phyloP scores from a whole-genome alignment of 2,329 filamentous ascomycete species.

The Botrytis byssoidea region DNA sequence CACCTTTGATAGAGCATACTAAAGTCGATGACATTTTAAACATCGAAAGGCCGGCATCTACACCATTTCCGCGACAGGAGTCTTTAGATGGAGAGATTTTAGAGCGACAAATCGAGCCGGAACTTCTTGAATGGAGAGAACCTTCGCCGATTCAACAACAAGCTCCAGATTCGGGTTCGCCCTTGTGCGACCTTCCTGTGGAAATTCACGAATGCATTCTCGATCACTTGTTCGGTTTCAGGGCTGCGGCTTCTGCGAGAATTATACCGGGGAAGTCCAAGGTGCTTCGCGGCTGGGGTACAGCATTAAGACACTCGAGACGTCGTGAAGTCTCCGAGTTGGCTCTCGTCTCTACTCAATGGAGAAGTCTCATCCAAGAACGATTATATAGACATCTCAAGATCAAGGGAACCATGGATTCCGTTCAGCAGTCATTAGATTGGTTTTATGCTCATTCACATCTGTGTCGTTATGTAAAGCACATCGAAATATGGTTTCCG shows the following conservation, averaged over 20 bases:
- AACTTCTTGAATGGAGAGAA: not conserved
- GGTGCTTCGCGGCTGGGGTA: constrained; percentile 60
- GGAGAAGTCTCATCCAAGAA: constrained; percentile 67
- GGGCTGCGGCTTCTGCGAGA: constrained; percentile 60
- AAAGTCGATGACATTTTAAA: constrained; percentile 36
- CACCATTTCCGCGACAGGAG: constrained; percentile 38
- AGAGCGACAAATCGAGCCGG: constrained; percentile 21
- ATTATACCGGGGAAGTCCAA: constrained; percentile 52
- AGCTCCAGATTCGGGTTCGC: constrained; percentile 17
- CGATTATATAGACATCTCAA: constrained; percentile 75
- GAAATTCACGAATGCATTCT: constrained; percentile 73
- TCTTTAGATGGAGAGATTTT: constrained; percentile 34
- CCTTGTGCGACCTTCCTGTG: constrained; percentile 52
- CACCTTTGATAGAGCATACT: constrained; percentile 28
- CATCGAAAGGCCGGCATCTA: constrained; percentile 37
- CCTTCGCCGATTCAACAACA: constrained; percentile 12
- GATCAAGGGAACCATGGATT: constrained; percentile 67
- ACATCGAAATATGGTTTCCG: constrained; percentile 76
- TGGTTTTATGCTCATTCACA: constrained; percentile 61
- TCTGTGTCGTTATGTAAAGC: constrained; percentile 63
- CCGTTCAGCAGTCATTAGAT: constrained; percentile 55
- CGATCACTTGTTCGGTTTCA: constrained; percentile 68
- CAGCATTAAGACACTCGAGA: constrained; percentile 63
- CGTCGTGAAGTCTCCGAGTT: constrained; percentile 66
- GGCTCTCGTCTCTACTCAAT: constrained; percentile 60